Evolutionary conservation across 2,329 filamentous ascomycete species (phyloP).

Genomic region (Dendrostoma leiphaemia): DNA sequence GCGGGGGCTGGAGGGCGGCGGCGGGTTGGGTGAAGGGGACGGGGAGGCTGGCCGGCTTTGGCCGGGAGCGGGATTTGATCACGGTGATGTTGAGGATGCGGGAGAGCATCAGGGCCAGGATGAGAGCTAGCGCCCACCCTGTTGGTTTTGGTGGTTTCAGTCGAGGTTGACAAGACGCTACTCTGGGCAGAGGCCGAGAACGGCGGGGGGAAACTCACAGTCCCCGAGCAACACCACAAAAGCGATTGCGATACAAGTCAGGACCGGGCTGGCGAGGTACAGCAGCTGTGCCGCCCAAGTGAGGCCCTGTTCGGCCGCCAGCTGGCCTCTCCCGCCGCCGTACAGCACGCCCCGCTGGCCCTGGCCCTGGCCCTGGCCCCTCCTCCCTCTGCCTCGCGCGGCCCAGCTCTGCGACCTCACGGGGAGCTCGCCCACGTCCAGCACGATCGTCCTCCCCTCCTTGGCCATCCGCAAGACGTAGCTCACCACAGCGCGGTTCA

Average conservation of each 20-base stretch:
- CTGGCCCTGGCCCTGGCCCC: conserved; percentile 15
- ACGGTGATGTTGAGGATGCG: conserved; percentile 56
- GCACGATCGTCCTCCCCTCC: conserved; percentile 53
- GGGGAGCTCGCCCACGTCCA: conserved; percentile 57
- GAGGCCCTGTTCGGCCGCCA: conserved; percentile 29
- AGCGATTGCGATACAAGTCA: conserved; percentile 42
- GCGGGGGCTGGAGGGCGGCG: conserved; percentile 20
- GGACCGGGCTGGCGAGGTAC: conserved; percentile 45
- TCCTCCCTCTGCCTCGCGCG: conserved; percentile 22
- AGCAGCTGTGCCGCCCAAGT: conserved; percentile 45
- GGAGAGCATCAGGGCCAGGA: conserved; percentile 49
- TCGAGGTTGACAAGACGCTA: neutral
- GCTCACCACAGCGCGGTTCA: conserved; percentile 51
- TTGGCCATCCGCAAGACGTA: conserved; percentile 55
- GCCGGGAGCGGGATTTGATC: conserved; percentile 48
- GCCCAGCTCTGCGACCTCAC: conserved; percentile 29
- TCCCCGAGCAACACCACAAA: conserved; percentile 47
- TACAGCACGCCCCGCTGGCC: conserved; percentile 23
- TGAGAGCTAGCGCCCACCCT: conserved; percentile 48
- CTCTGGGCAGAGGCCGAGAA: neutral
- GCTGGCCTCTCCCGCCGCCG: conserved; percentile 20
- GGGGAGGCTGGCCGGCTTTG: conserved; percentile 6
- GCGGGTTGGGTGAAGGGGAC: neutral
- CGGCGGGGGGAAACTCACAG: conserved; percentile 29
- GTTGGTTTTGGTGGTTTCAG: conserved; percentile 10